phyloP scores from a whole-genome alignment of 768 basidiomycete species.

The Pulveroboletus sp. region DNA sequence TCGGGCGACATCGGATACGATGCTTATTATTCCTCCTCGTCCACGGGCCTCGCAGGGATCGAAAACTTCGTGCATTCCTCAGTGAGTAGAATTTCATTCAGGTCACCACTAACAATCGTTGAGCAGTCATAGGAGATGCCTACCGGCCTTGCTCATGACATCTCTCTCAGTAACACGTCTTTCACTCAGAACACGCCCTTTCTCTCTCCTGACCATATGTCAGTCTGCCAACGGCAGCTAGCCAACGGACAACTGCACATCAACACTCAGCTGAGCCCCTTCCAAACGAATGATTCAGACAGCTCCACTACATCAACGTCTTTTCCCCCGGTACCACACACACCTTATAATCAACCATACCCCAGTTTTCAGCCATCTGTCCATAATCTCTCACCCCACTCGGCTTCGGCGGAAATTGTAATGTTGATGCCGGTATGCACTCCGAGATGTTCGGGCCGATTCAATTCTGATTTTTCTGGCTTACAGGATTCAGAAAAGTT shows the following conservation, averaged over 20 bases:
- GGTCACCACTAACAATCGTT: not conserved
- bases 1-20: not conserved
- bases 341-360: conserved; percentile 5
- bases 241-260: conserved; percentile 15
- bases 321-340: conserved; percentile 1
- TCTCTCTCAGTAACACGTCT: not conserved
- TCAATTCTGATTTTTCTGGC: not conserved
- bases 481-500: conserved; percentile 11
- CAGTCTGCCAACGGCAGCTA: conserved; percentile 7
- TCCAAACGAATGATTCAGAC: conserved; percentile 7
- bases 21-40: not conserved
- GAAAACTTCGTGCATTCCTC: not conserved
- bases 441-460: not conserved
- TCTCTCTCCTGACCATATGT: not conserved
- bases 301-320: conserved; percentile 16
- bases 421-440: conserved; percentile 10
- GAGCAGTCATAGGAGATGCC: conserved; percentile 8
- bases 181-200: not conserved
- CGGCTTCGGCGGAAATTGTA: conserved; percentile 2
- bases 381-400: conserved; percentile 9
- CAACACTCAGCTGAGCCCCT: conserved; percentile 14
- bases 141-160: not conserved
- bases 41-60: not conserved
- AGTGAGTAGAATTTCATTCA: conserved; percentile 12
- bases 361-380: not conserved